Percentiles rank a stretch among this genome's conserved stretches.
phyloP scores from a whole-genome alignment of 371 early-diverging fungal genomes.

The Circinella umbellata region DNA sequence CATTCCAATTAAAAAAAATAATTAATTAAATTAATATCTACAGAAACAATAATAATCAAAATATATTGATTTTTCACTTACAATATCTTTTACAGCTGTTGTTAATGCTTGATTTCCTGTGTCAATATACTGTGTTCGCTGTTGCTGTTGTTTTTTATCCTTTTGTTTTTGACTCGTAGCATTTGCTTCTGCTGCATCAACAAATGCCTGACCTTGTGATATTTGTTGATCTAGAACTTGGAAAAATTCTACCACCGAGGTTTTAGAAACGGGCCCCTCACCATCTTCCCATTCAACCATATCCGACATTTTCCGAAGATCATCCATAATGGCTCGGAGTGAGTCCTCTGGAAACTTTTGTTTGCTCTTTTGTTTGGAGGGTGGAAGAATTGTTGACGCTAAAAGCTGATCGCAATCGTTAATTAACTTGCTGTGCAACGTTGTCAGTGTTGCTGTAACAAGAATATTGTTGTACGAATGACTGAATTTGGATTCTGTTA shows the following conservation, averaged over 20 bases:
- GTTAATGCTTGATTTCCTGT: conserved; percentile 15
- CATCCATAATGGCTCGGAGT: conserved; percentile 30
- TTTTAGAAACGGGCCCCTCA: conserved; percentile 16
- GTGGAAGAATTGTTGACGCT: conserved; percentile 18
- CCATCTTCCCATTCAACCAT: conserved; percentile 47
- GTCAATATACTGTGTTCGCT: background rate
- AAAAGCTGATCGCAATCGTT: conserved; percentile 44
- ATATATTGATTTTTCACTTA: conserved; percentile 12
- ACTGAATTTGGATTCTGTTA: conserved; percentile 4
- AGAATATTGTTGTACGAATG: conserved; percentile 24
- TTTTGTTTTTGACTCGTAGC: background rate
- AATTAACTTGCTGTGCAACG: conserved; percentile 46
- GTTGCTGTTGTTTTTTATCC: background rate
- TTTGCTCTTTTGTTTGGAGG: conserved; percentile 6
- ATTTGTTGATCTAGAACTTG: conserved; percentile 18
- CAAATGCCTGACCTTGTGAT: conserved; percentile 5
- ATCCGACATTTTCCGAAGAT: conserved; percentile 49
- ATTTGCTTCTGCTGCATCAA: background rate
- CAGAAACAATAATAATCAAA: too few species aligned
- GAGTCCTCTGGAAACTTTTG: conserved; percentile 33
- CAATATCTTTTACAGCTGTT: conserved; percentile 35
- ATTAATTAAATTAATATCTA: too few species aligned
- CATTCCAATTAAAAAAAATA: too few species aligned
- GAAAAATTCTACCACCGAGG: conserved; percentile 10
- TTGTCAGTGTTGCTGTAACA: conserved; percentile 47